Conservation (phyloP, 441 rosid genomes). For the Populus hybrid region DNA sequence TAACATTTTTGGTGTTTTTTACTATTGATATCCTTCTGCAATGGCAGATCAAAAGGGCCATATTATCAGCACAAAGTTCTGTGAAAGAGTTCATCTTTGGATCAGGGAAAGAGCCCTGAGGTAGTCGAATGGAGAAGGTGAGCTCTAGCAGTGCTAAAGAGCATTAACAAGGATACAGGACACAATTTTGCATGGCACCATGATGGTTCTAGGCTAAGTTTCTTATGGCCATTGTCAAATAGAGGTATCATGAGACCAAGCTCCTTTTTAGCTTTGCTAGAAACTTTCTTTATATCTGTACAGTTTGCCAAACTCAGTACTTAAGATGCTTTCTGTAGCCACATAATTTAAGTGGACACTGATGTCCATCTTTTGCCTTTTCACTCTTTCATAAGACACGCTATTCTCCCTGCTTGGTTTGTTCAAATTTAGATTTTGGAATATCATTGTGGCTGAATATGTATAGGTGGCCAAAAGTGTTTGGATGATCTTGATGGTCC, state of each 20-base stretch:
- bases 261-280: background rate
- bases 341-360: background rate
- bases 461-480: background rate
- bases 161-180: constrained; percentile 11
- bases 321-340: background rate
- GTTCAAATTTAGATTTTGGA: background rate
- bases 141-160: constrained; percentile 22
- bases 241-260: constrained; percentile 6
- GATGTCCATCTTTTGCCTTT: background rate
- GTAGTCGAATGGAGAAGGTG: constrained; percentile 18
- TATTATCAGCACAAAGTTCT: constrained; percentile 52
- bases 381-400: background rate
- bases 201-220: background rate
- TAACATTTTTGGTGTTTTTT: background rate
- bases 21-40: background rate
- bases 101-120: constrained; percentile 39
- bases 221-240: background rate
- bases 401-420: background rate
- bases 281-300: background rate
- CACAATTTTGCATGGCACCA: constrained; percentile 8
- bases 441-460: background rate
- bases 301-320: background rate
- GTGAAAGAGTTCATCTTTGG: constrained; percentile 57
- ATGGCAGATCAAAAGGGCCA: constrained; percentile 63
- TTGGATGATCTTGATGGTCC: too few species aligned